phyloP scores from a whole-genome alignment of 306 rosid genomes.

The Quillaja saponaria region DNA sequence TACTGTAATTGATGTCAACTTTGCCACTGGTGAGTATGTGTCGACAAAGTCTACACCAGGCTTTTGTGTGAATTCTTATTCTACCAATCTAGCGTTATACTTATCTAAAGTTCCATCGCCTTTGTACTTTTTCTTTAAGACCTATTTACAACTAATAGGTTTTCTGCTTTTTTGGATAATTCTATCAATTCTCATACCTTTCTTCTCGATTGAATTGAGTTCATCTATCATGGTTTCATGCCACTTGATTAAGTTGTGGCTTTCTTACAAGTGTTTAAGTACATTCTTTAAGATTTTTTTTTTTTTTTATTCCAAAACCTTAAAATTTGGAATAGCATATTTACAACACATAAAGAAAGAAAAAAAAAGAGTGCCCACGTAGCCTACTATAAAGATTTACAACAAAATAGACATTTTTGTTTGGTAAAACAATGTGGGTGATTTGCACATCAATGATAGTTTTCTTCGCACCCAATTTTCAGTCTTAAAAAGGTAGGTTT shows the following conservation, averaged over 20 bases:
- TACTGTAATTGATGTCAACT: background rate
- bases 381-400: too few relatives aligned
- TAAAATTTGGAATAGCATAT: too few relatives aligned
- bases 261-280: too few relatives aligned
- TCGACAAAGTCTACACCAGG: background rate
- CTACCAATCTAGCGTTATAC: background rate
- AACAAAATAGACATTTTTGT: too few relatives aligned
- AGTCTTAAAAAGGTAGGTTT: too few relatives aligned
- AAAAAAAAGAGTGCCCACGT: too few relatives aligned
- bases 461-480: too few relatives aligned
- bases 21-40: background rate
- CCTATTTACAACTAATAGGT: background rate
- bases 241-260: background rate
- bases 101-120: background rate
- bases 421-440: too few relatives aligned
- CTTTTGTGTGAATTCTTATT: background rate
- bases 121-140: background rate
- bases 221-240: background rate
- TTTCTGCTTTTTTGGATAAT: background rate
- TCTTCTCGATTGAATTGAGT: background rate
- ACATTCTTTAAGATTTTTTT: too few relatives aligned
- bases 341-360: too few relatives aligned
- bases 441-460: too few relatives aligned
- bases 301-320: too few relatives aligned
- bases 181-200: background rate